These are phyloP conservation scores for Nakazawaea peltata DNA, from an alignment of 805 yeast genomes.

Conservation along the genomic window DNA sequence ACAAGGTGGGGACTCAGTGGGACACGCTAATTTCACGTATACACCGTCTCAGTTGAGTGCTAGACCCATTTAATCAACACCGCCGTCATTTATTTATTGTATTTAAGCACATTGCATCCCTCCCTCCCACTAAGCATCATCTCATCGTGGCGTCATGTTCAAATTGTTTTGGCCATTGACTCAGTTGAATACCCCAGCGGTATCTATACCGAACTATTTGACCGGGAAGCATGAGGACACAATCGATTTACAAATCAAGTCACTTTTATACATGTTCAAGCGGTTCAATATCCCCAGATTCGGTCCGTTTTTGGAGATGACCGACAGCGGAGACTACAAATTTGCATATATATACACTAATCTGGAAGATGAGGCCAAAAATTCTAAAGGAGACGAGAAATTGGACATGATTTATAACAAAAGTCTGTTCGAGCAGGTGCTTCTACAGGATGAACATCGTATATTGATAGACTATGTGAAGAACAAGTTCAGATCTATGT, in stretches of 20 bases:
- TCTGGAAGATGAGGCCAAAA: constrained; percentile 1
- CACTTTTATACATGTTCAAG: constrained; percentile 49
- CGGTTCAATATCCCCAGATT: constrained; percentile 37
- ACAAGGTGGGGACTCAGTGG: too few species aligned
- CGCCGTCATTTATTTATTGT: too few species aligned
- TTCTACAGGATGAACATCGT: constrained; percentile 53
- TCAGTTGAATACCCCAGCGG: constrained; percentile 19
- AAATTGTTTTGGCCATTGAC: constrained; percentile 27
- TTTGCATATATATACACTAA: constrained; percentile 18
- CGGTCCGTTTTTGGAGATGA: constrained; percentile 30
- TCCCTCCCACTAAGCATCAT: too few species aligned
- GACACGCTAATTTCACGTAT: too few species aligned
- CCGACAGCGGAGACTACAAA: constrained; percentile 19
- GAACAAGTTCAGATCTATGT: constrained; percentile 55
- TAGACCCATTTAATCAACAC: too few species aligned
- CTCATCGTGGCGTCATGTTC: too few species aligned
- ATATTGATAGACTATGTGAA: constrained; percentile 59
- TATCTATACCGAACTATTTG: constrained; percentile 40
- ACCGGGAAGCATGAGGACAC: constrained; percentile 46
- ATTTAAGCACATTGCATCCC: too few species aligned
- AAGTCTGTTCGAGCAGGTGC: constrained; percentile 28
- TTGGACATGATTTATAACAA: constrained; percentile 51
- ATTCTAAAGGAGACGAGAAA: constrained; percentile 20
- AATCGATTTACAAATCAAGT: constrained; percentile 52
- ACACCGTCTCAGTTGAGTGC: too few species aligned